Percentiles rank a stretch among this genome's conserved stretches.
These are phyloP conservation scores for Neospora caninum DNA, from an alignment of 169 alveolate species.

Conservation along the genomic window DNA sequence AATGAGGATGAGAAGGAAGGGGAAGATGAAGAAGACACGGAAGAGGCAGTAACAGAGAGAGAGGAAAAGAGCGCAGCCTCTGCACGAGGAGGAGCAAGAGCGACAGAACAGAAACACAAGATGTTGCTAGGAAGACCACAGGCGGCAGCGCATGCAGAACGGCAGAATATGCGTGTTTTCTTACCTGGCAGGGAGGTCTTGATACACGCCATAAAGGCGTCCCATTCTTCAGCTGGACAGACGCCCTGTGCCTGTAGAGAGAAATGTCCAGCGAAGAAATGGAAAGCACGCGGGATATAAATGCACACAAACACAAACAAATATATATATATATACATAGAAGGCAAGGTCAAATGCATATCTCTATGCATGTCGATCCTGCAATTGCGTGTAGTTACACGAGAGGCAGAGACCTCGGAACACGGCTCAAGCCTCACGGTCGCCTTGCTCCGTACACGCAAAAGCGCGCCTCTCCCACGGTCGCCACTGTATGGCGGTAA, in stretches of 20 bases:
- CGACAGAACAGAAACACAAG: background rate
- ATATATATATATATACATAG: background rate
- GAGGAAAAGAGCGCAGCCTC: background rate
- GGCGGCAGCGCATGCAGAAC: too few species aligned
- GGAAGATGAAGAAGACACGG: background rate
- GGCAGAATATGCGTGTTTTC: too few species aligned
- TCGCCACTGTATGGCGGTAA: too few species aligned
- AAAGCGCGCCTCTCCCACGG: too few species aligned
- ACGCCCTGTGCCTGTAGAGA: slow-evolving; percentile 55
- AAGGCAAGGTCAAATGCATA: background rate
- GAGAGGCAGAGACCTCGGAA: too few species aligned
- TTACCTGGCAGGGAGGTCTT: background rate
- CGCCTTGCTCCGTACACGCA: too few species aligned
- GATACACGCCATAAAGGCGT: slow-evolving; percentile 48
- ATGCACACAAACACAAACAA: background rate
- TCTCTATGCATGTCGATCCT: too few species aligned
- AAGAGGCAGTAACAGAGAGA: too few species aligned
- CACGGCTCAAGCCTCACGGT: too few species aligned
- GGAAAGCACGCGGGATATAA: background rate
- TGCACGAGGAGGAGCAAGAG: background rate
- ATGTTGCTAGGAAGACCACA: too few species aligned
- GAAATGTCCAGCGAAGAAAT: background rate
- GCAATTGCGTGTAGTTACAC: too few species aligned
- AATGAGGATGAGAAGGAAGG: background rate
- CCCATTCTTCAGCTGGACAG: slow-evolving; percentile 64